Conservation (phyloP, 306 rosid species). For the Nissolia schottii region DNA sequence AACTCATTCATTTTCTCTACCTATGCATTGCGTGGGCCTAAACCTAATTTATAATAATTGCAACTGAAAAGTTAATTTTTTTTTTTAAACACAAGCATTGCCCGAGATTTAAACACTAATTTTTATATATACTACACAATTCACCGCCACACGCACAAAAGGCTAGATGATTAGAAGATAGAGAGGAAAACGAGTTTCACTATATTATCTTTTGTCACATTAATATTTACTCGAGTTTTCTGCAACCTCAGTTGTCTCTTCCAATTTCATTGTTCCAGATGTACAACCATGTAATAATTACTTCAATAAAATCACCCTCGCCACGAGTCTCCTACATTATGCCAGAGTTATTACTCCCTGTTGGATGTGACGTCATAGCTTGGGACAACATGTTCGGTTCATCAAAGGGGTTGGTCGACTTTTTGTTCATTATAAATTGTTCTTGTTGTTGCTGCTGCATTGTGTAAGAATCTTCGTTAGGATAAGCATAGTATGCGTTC, state of each 20-base stretch:
- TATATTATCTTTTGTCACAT: too few species aligned
- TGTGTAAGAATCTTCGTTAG: conserved; percentile 12
- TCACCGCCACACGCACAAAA: too few species aligned
- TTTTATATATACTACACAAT: too few species aligned
- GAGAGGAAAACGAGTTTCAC: too few species aligned
- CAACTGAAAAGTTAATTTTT: too few species aligned
- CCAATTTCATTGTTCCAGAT: background rate
- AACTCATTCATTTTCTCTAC: too few species aligned
- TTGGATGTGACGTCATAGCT: background rate
- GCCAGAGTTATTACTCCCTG: background rate
- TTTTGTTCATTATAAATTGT: background rate
- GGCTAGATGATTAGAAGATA: too few species aligned
- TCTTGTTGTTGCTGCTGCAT: conserved; percentile 25
- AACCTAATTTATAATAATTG: too few species aligned
- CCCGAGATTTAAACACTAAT: too few species aligned
- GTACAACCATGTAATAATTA: background rate
- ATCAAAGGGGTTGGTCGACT: conserved; percentile 31
- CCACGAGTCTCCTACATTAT: background rate
- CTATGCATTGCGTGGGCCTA: too few species aligned
- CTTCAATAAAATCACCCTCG: too few species aligned
- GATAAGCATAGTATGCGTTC: background rate
- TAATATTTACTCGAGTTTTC: background rate
- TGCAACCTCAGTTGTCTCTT: background rate
- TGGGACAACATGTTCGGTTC: background rate
- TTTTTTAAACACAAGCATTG: too few species aligned